These are phyloP conservation scores for Epichloe festucae DNA, from an alignment of 2,329 filamentous ascomycete genomes.

Conservation along the genomic window DNA sequence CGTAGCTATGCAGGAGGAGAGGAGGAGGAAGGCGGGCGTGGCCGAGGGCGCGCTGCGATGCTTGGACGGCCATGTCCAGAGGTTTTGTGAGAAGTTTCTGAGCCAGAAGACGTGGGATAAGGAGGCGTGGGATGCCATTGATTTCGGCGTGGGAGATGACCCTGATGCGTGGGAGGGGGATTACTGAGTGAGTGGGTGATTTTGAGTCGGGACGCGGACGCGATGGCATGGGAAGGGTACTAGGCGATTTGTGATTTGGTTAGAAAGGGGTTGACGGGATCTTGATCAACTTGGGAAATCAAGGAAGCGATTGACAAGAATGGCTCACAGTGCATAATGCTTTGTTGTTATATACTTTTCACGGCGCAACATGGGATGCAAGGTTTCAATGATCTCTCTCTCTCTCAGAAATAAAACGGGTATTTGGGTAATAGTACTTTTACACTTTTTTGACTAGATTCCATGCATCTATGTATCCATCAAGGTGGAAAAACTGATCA, in stretches of 20 bases:
- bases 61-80: constrained; percentile 1
- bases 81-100: constrained; percentile 5
- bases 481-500: constrained; percentile 41
- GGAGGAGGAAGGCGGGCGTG: background rate
- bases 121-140: background rate
- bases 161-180: background rate
- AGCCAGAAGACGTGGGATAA: background rate
- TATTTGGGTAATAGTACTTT: background rate
- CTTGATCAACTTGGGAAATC: too few relatives aligned
- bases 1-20: constrained; percentile 5
- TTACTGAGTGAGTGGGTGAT: background rate
- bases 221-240: too few relatives aligned
- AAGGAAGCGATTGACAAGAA: too few relatives aligned
- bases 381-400: too few relatives aligned
- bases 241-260: too few relatives aligned
- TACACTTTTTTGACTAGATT: background rate
- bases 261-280: too few relatives aligned
- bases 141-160: background rate
- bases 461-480: background rate
- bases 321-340: too few relatives aligned
- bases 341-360: too few relatives aligned
- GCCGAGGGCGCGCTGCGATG: background rate
- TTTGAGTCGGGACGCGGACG: background rate
- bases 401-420: background rate
- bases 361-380: too few relatives aligned